Evolutionary conservation across 2,329 filamentous ascomycete genomes (phyloP).

Genomic region (Aureobasidium sp.): DNA sequence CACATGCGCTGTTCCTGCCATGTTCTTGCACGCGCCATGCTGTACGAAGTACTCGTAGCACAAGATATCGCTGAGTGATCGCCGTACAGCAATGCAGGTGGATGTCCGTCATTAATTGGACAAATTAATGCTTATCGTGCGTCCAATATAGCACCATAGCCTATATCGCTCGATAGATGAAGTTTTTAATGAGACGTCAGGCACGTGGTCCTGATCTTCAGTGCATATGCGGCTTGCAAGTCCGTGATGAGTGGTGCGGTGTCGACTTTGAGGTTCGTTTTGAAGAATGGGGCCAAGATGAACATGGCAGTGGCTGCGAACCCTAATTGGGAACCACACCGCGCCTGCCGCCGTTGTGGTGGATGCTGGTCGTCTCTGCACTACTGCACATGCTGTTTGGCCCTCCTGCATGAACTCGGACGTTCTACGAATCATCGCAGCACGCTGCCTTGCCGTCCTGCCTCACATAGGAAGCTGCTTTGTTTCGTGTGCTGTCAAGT

Average conservation of each 20-base stretch:
- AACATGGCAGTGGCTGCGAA: background rate
- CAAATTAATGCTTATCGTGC: conserved; percentile 4
- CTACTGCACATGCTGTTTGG: conserved; percentile 1
- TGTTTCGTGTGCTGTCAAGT: background rate
- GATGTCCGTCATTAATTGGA: background rate
- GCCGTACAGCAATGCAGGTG: background rate
- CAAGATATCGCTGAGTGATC: background rate
- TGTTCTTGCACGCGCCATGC: background rate
- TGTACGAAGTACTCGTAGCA: background rate
- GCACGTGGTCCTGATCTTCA: conserved; percentile 10
- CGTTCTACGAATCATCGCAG: background rate
- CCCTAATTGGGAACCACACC: background rate
- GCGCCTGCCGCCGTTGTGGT: background rate
- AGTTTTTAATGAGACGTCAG: background rate
- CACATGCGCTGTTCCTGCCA: background rate
- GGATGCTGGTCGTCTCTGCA: background rate
- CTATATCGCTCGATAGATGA: background rate
- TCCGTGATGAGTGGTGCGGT: background rate
- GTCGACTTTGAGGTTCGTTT: background rate
- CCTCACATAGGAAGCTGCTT: background rate
- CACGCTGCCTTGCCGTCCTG: background rate
- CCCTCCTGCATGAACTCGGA: conserved; percentile 4
- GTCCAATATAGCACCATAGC: background rate
- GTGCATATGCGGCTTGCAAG: conserved; percentile 8
- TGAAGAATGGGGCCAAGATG: background rate